Conservation (phyloP, 2,329 filamentous ascomycete genomes). For the Xylaria sp. region DNA sequence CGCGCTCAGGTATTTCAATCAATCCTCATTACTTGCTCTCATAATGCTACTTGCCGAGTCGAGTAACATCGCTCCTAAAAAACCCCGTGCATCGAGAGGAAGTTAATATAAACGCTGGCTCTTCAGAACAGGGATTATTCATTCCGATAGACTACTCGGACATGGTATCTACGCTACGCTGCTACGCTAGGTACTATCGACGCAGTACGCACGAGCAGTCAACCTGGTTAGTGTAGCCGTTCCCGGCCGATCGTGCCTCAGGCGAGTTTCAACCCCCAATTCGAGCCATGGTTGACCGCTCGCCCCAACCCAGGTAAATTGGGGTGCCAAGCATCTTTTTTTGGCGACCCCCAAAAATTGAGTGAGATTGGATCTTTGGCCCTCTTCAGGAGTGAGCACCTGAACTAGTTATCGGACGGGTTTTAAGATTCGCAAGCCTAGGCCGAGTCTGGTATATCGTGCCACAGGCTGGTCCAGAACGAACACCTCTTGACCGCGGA, state of each 20-base stretch:
- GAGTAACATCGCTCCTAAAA: neutral
- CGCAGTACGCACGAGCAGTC: constrained; percentile 19
- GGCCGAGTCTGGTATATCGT: constrained; percentile 9
- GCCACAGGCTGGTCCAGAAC: neutral
- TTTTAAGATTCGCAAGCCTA: constrained; percentile 17
- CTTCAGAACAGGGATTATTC: constrained; percentile 8
- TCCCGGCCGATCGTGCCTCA: constrained; percentile 33
- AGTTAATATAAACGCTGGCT: neutral
- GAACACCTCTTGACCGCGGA: neutral
- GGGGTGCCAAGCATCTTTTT: constrained; percentile 21
- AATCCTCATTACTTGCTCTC: neutral
- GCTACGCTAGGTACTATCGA: neutral
- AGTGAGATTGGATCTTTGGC: neutral
- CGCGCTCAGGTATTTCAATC: neutral
- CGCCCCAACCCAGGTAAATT: constrained; percentile 13
- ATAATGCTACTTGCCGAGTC: neutral
- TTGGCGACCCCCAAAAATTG: neutral
- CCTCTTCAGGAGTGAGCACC: constrained; percentile 6
- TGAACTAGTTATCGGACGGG: neutral
- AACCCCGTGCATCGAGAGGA: neutral
- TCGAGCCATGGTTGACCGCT: constrained; percentile 10
- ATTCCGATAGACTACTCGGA: neutral
- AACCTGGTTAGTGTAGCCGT: constrained; percentile 6
- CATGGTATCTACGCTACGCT: neutral
- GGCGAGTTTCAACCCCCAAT: constrained; percentile 33